Evolutionary conservation across 345 rosid species (phyloP).

Genomic region (Citrus hindsii): DNA sequence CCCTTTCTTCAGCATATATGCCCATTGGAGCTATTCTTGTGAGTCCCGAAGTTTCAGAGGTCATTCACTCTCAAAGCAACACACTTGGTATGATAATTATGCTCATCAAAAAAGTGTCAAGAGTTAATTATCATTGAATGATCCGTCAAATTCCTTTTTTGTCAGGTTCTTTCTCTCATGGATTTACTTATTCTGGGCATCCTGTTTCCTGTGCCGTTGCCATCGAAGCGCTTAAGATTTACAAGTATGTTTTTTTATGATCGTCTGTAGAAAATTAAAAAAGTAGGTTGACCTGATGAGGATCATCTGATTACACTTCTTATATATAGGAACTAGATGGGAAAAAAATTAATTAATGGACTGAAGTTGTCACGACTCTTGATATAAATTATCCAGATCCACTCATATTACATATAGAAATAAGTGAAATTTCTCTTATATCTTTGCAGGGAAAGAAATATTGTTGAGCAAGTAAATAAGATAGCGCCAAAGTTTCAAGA

Average conservation of each 20-base stretch:
- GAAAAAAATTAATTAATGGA: neutral
- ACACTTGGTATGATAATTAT: conserved; percentile 61
- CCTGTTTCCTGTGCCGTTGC: conserved; percentile 95
- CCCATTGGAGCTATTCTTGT: conserved; percentile 93
- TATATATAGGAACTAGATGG: neutral
- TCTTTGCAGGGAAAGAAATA: conserved; percentile 72
- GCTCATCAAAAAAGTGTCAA: neutral
- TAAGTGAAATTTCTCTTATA: neutral
- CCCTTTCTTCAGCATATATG: conserved; percentile 89
- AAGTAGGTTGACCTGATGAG: neutral
- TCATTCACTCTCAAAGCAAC: conserved; percentile 89
- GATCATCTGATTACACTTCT: neutral
- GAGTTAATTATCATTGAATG: neutral
- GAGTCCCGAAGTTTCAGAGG: conserved; percentile 83
- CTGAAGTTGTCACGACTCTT: neutral
- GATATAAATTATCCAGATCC: neutral
- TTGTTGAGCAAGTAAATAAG: conserved; percentile 50
- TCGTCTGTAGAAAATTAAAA: neutral
- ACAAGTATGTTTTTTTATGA: conserved; percentile 44
- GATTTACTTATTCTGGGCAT: conserved; percentile 96
- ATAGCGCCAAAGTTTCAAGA: conserved; percentile 79
- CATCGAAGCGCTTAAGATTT: conserved; percentile 67
- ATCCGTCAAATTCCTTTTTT: conserved; percentile 8
- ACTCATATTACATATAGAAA: too few relatives aligned
- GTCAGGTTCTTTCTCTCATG: conserved; percentile 83